Base-by-base conservation (phyloP, 2,329 filamentous ascomycete genomes). In the Microascus cirrosus region DNA sequence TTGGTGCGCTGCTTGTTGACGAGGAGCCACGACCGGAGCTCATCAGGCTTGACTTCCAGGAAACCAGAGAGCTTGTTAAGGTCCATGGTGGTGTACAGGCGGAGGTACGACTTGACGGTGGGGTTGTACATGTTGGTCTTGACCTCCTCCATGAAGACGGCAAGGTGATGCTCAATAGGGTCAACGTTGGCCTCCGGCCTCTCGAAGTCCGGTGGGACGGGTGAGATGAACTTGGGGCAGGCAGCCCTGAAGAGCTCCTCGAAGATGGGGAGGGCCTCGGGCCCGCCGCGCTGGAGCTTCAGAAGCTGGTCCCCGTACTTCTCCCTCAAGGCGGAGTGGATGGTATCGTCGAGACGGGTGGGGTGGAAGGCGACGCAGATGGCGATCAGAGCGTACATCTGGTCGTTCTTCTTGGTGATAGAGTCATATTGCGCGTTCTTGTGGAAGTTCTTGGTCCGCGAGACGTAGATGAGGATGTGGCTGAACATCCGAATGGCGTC, bases 401-500 rank as follows among this genome's bases (percentile, higher is more conserved):
- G 94, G 74, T 99, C 94, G 75, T 96, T 97, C 86, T 97, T 97
- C 88, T 99, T 99, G 68, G 90, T 92, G 75, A 97, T 96, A 62
- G 90, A 95, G 74, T 99, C 94, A 78, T 96, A 97, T 78, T 96
- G 89, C 32, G 89, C 88, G 73, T 92, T 95, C 86, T 97, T 99
- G 78, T 99, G 94, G 85, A 97, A 97, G 82, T 97, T 97, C 89
- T 99, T 99, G 70, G 94, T 99, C 68, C 94, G 83, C 65, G 91
- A 96, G 65, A 99, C 92, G 77, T 97, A 99, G 77, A 99, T 88
- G 67, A 99, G 85, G 74, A 99, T 99, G 83, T 99, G 94, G 81
- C 90, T 95, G 85, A 99, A 99, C 87, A 96, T 96, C 82, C 93
- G 91, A 78, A 99, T 96, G 73, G 94, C 94, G 75, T 99, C 94